Evolutionary conservation across 1,284 basidiomycete species (phyloP).

Genomic region (Singerocomus rubriflavus): DNA sequence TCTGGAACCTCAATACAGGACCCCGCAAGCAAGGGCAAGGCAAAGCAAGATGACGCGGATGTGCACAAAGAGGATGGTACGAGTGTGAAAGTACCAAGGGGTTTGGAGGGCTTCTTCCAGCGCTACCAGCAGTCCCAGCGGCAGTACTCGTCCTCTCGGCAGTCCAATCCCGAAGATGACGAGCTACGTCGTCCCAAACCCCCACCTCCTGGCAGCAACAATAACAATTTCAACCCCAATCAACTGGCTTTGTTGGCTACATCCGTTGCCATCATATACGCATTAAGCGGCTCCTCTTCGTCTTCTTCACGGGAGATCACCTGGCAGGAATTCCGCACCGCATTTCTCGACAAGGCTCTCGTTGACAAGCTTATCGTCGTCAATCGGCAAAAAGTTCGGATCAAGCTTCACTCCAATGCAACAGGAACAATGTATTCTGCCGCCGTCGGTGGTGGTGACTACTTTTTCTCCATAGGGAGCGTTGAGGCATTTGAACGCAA

Average conservation of each 20-base stretch:
- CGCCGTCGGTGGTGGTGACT: conserved; percentile 55
- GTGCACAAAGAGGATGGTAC: conserved; percentile 21
- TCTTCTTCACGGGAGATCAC: conserved; percentile 85
- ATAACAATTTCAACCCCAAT: conserved; percentile 49
- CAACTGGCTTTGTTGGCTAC: conserved; percentile 61
- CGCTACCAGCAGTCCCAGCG: conserved; percentile 59
- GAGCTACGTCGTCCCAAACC: conserved; percentile 41
- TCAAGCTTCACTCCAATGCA: conserved; percentile 85
- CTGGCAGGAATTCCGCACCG: conserved; percentile 98
- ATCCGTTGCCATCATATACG: conserved; percentile 64
- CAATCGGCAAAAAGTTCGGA: conserved; percentile 87
- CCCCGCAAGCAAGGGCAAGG: conserved; percentile 40
- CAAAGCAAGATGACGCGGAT: conserved; percentile 32
- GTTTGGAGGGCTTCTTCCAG: conserved; percentile 77
- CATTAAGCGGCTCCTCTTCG: conserved; percentile 58
- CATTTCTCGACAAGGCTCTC: conserved; percentile 93
- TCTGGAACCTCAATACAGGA: conserved; percentile 21
- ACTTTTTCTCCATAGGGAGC: conserved; percentile 97
- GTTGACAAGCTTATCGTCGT: conserved; percentile 95
- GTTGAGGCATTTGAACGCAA: conserved; percentile 97
- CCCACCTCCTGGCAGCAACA: conserved; percentile 45
- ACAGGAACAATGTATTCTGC: conserved; percentile 69
- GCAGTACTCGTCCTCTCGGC: conserved; percentile 31
- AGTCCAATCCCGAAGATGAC: conserved; percentile 37
- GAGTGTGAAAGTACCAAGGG: conserved; percentile 41